phyloP scores from a whole-genome alignment of 257 asterid species.

The Hygrophila difformis region DNA sequence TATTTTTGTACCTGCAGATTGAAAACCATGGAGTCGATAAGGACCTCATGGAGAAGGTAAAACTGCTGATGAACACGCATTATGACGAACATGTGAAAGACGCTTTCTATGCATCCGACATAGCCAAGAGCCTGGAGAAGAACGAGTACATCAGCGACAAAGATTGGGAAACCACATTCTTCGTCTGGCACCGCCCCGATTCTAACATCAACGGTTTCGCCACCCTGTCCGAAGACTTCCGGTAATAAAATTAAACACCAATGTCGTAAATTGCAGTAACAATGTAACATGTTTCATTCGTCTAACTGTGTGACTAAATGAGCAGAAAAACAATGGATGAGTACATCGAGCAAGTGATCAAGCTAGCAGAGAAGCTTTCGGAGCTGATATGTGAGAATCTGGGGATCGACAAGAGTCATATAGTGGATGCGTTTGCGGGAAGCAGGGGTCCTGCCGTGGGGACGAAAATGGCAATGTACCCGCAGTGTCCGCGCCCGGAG shows the following conservation, averaged over 20 bases:
- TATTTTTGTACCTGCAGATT: slow-evolving; percentile 39
- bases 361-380: no score
- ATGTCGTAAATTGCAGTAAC: neutral
- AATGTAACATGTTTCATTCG: no score
- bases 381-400: no score
- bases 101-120: slow-evolving; percentile 38
- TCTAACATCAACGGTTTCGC: slow-evolving; percentile 46
- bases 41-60: slow-evolving; percentile 58
- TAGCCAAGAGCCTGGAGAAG: slow-evolving; percentile 41
- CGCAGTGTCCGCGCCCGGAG: no score
- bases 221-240: slow-evolving; percentile 40
- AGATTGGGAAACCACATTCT: slow-evolving; percentile 81
- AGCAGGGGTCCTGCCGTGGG: no score
- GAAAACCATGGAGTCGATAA: slow-evolving; percentile 69
- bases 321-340: no score
- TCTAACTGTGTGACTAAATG: no score
- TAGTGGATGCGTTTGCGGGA: no score
- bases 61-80: slow-evolving; percentile 47
- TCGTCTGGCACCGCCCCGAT: slow-evolving; percentile 63
- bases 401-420: no score
- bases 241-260: slow-evolving; percentile 20
- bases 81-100: slow-evolving; percentile 53
- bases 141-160: slow-evolving; percentile 23
- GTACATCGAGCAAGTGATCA: no score
- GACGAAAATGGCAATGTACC: no score